Evolutionary conservation across 108 stramenopile genomes (phyloP).

Genomic region (Tribonema minus): DNA sequence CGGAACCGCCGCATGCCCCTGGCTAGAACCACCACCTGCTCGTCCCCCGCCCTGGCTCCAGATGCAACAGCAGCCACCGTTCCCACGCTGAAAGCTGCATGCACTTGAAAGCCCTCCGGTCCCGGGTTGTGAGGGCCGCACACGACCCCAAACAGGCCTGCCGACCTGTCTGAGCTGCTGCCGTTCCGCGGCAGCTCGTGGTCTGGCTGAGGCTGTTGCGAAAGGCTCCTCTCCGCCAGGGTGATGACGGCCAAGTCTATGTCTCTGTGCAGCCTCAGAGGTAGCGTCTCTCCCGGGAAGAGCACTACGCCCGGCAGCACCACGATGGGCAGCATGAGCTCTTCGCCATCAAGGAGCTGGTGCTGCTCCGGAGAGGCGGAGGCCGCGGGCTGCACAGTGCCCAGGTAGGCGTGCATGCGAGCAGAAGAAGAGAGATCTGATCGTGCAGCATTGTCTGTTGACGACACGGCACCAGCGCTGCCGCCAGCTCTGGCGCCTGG

Average conservation of each 20-base stretch:
- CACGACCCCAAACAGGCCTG: background rate
- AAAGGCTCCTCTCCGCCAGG: conserved; percentile 1
- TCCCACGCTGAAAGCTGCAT: background rate
- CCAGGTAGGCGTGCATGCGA: background rate
- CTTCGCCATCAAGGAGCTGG: background rate
- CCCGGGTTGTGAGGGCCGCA: background rate
- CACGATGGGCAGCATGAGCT: background rate
- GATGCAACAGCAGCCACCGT: background rate
- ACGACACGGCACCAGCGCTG: too few species aligned
- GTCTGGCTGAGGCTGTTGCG: background rate
- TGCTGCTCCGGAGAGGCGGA: background rate
- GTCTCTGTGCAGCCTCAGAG: conserved; percentile 8
- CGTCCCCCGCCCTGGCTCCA: background rate
- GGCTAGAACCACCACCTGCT: background rate
- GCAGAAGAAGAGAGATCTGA: too few species aligned
- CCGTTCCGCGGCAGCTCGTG: background rate
- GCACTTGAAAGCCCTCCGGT: too few species aligned
- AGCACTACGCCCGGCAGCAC: conserved; percentile 23
- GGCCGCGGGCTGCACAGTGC: background rate
- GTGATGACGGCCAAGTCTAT: background rate
- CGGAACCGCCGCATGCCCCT: background rate
- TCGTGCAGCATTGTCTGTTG: too few species aligned
- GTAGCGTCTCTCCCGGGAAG: conserved; percentile 26
- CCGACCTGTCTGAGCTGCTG: background rate
- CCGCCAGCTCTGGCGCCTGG: too few species aligned